Conservation (phyloP, 1,284 basidiomycete species). For the Fomitopsis betulina region DNA sequence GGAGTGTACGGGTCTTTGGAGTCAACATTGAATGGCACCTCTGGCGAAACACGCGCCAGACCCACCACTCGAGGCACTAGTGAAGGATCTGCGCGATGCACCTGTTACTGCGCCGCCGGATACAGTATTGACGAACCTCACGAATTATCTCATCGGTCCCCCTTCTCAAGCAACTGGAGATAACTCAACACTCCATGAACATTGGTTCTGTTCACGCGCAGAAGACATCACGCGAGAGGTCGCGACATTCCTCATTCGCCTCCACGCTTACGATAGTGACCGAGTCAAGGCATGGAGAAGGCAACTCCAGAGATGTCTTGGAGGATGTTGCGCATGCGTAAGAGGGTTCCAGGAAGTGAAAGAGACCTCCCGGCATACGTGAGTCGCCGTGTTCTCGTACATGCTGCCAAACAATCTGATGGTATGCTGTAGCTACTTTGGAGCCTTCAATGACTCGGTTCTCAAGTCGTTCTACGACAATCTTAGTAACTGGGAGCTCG, state of each 20-base stretch:
- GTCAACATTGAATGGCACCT: conserved; percentile 9
- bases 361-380: conserved; percentile 60
- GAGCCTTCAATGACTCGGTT: conserved; percentile 46
- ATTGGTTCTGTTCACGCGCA: conserved; percentile 72
- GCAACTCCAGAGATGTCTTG: conserved; percentile 51
- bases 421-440: conserved; percentile 65
- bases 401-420: not conserved
- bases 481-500: conserved; percentile 68
- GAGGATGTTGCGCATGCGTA: conserved; percentile 64
- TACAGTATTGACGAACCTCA: conserved; percentile 47
- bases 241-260: conserved; percentile 74
- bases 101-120: conserved; percentile 47
- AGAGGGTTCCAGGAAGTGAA: conserved; percentile 62
- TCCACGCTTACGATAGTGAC: conserved; percentile 71
- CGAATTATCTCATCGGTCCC: conserved; percentile 49
- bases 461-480: conserved; percentile 56
- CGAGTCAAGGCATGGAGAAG: conserved; percentile 61
- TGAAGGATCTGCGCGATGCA: conserved; percentile 47
- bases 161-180: conserved; percentile 1
- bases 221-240: conserved; percentile 48
- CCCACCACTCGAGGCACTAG: conserved; percentile 35
- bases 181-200: conserved; percentile 22
- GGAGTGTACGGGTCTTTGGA: not conserved
- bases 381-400: conserved; percentile 29
- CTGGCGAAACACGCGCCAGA: conserved; percentile 15